Conservation (phyloP, 768 basidiomycete species). For the Mycena alexandri region DNA sequence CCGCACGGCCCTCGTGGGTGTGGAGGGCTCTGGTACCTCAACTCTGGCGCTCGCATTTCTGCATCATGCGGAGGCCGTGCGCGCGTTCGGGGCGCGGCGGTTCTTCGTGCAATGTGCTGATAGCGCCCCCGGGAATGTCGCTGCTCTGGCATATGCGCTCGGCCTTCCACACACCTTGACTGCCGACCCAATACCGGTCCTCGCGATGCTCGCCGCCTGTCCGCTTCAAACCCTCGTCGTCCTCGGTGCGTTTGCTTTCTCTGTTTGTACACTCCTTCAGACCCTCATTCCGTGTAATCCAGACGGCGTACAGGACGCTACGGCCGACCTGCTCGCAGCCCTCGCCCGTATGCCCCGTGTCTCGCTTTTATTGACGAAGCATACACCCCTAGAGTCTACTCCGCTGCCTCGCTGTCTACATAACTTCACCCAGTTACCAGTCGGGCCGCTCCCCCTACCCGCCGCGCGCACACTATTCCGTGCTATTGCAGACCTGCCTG, state of each 20-base stretch:
- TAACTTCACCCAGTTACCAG: not conserved
- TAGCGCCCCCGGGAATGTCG: not conserved
- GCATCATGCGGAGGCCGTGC: slow-evolving; percentile 12
- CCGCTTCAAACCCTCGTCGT: slow-evolving; percentile 21
- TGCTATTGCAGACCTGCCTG: slow-evolving; percentile 28
- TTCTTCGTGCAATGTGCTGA: slow-evolving; percentile 13
- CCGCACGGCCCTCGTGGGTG: slow-evolving; percentile 6
- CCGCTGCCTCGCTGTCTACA: not conserved
- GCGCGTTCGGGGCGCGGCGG: slow-evolving; percentile 22
- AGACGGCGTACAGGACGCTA: not conserved
- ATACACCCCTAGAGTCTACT: not conserved
- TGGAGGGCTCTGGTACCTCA: slow-evolving; percentile 26
- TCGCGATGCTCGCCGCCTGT: slow-evolving; percentile 3
- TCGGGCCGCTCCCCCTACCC: slow-evolving; percentile 26
- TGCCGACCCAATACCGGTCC: slow-evolving; percentile 7
- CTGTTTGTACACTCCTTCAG: not conserved
- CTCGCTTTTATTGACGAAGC: slow-evolving; percentile 22
- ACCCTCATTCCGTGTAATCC: not conserved
- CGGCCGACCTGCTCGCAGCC: slow-evolving; percentile 8
- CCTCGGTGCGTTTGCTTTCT: slow-evolving; percentile 16
- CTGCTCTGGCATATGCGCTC: slow-evolving; percentile 10
- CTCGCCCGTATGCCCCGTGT: slow-evolving; percentile 21
- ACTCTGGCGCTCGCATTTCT: slow-evolving; percentile 30
- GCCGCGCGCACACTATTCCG: slow-evolving; percentile 32
- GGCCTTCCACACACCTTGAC: not conserved